Conservation (phyloP, 768 basidiomycete genomes). For the Rhodotorula babjevae region DNA sequence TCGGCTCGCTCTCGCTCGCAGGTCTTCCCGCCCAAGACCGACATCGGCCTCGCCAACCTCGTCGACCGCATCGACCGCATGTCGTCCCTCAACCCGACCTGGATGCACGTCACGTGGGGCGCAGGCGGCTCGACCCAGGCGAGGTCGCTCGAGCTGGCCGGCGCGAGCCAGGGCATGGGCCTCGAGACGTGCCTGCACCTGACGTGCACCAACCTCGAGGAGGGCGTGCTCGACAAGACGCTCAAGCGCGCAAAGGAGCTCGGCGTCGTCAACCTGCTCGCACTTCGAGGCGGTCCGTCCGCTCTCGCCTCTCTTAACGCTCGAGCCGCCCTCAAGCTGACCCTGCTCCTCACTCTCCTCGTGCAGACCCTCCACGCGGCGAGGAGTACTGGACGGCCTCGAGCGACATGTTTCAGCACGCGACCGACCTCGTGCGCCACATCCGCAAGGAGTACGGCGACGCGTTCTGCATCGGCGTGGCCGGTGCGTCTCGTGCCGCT, state of each 20-base stretch:
- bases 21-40: conserved; percentile 91
- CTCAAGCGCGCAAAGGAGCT: conserved; percentile 72
- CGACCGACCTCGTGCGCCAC: conserved; percentile 82
- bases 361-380: conserved; percentile 80
- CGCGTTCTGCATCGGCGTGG: conserved; percentile 89
- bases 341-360: no score
- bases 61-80: conserved; percentile 79
- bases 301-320: background rate
- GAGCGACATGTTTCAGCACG: conserved; percentile 76
- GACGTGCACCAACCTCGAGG: conserved; percentile 98
- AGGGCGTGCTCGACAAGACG: conserved; percentile 87
- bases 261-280: conserved; percentile 83
- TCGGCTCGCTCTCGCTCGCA: background rate
- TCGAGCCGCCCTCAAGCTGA: background rate
- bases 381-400: conserved; percentile 87
- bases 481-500: conserved; percentile 55
- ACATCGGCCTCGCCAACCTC: conserved; percentile 84
- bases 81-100: conserved; percentile 68
- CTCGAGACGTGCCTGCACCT: conserved; percentile 98
- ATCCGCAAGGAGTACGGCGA: conserved; percentile 77
- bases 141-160: conserved; percentile 78
- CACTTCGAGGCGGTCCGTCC: conserved; percentile 78
- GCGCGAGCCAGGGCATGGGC: conserved; percentile 71
- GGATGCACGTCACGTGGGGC: conserved; percentile 93
- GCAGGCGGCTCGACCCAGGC: conserved; percentile 90